Percentiles rank a stretch among this genome's conserved stretches.
Conservation (phyloP, 192 early-diverging fungal genomes). For the Mortierella alpina region DNA sequence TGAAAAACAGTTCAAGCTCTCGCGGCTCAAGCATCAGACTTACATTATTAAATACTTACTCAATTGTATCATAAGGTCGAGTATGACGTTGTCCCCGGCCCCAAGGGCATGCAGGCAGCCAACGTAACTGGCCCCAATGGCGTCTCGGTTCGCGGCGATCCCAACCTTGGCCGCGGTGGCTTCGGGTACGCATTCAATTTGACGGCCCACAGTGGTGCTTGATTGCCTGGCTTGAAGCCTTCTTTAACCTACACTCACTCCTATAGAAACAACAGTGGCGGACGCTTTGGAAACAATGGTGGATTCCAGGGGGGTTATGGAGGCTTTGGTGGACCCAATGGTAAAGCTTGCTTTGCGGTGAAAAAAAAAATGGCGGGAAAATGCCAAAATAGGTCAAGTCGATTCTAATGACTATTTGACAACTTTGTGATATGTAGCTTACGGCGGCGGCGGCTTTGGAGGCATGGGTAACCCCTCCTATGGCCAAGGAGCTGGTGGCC, state of each 20-base stretch:
- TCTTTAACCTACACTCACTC: not conserved
- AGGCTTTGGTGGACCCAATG: constrained; percentile 43
- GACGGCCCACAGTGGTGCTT: not conserved
- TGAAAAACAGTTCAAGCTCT: too few relatives aligned
- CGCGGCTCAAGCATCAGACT: too few relatives aligned
- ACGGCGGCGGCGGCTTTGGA: constrained; percentile 42
- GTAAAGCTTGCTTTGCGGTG: constrained; percentile 4
- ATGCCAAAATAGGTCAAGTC: not conserved
- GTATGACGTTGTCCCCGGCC: constrained; percentile 76
- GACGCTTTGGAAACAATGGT: constrained; percentile 29
- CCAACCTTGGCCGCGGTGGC: constrained; percentile 57
- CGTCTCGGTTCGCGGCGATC: constrained; percentile 80
- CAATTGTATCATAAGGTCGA: constrained; percentile 64
- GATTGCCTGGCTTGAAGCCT: not conserved
- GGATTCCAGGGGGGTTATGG: constrained; percentile 45
- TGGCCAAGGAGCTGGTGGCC: constrained; percentile 17
- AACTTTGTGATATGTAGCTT: constrained; percentile 6
- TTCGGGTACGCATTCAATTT: constrained; percentile 26
- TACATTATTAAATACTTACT: constrained; percentile 6
- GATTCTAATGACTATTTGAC: not conserved
- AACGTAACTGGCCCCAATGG: constrained; percentile 84
- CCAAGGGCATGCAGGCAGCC: constrained; percentile 88
- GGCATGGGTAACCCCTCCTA: constrained; percentile 44
- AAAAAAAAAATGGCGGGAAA: constrained; percentile 7
- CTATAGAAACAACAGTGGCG: constrained; percentile 15